These are phyloP conservation scores for Prunus fruticosa DNA, from an alignment of 306 rosid genomes.

Conservation along the genomic window DNA sequence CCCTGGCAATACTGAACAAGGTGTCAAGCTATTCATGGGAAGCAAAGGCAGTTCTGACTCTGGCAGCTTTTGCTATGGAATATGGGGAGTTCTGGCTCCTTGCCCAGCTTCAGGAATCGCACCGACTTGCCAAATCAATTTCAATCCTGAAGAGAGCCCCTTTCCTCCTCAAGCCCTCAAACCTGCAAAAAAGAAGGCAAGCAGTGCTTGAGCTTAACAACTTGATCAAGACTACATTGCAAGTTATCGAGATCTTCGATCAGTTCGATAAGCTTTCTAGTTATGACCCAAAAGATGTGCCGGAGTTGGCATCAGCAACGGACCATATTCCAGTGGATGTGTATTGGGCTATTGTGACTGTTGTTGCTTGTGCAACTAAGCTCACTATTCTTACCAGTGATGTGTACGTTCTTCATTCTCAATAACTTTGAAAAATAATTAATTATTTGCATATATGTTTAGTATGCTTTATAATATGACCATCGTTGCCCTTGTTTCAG, in stretches of 20 bases:
- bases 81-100: conserved; percentile 69
- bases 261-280: conserved; percentile 36
- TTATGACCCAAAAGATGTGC: conserved; percentile 41
- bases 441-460: neutral
- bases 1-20: conserved; percentile 49
- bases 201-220: conserved; percentile 48
- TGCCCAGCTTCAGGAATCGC: conserved; percentile 36
- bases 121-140: conserved; percentile 56
- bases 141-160: conserved; percentile 55
- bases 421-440: neutral
- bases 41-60: conserved; percentile 60
- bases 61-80: conserved; percentile 70
- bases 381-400: conserved; percentile 38
- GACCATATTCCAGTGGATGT: conserved; percentile 49
- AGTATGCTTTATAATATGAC: neutral
- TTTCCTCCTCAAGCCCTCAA: conserved; percentile 29
- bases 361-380: conserved; percentile 42
- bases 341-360: conserved; percentile 52
- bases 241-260: conserved; percentile 42
- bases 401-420: conserved; percentile 28
- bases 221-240: conserved; percentile 41
- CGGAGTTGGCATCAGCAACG: conserved; percentile 30
- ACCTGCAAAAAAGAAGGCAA: conserved; percentile 32
- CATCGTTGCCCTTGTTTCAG: conserved; percentile 11
- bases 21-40: conserved; percentile 50